Base-by-base conservation (phyloP, 2,329 filamentous ascomycete genomes). In the Geosmithia morbida region DNA sequence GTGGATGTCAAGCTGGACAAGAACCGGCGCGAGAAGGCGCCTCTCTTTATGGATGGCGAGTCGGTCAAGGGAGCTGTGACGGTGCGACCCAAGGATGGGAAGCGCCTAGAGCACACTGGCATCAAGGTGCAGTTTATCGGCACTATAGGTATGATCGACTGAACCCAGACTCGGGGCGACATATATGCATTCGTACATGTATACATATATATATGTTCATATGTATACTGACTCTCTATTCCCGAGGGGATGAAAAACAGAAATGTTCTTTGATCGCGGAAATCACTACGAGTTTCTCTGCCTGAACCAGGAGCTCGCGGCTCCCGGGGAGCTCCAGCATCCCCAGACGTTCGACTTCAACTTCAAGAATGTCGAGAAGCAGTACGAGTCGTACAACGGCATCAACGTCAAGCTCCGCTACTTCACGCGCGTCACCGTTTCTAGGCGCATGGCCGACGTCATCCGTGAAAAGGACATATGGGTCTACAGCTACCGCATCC, bases 111-210 rank as follows among this genome's bases (percentile, higher is more conserved):
- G 67, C 92, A 98, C 66, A 97, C 89, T 11, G 92, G 92, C 57
- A 96, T 98, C 76, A 98, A 98, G 70, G 90, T 98, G 58, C 92
- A 98, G 65, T 98, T 98, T 71, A 96, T 98, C 59, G 92, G 92
- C 63, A 94, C 89, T 52, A 98, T 98, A 73, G 87, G 87, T 92
- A 70, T 52, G 68, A 63, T 42, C 18, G 47, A 49, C 46, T 49
- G 41, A n/a, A n/a, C 47, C 48, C 48, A 41, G 39, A 7, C 7
- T n/a, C 20, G 45, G 33, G n/a, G 30, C 44, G 29, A n/a, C n/a
- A n/a, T n/a, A n/a, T n/a, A n/a, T n/a, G n/a, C n/a, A n/a, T n/a
- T n/a, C n/a, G n/a, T n/a, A n/a, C n/a, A n/a, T n/a, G n/a, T n/a
- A n/a, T n/a, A n/a, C n/a, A n/a, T n/a, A n/a, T n/a, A n/a, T n/a